These are phyloP conservation scores for Stephania japonica DNA, from an alignment of 164 flowering plant species.

Conservation along the genomic window DNA sequence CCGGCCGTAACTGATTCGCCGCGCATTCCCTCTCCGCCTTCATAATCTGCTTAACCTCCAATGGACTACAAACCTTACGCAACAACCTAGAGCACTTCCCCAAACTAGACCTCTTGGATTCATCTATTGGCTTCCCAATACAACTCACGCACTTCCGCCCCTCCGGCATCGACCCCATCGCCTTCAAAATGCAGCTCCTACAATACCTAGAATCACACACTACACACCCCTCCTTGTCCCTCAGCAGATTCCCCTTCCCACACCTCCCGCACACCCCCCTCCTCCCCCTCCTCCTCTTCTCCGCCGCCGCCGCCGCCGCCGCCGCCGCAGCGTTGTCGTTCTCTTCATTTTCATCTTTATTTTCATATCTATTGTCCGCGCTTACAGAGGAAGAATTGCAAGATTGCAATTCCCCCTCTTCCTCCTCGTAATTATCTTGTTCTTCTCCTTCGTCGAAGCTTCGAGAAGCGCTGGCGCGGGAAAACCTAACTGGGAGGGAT, in stretches of 20 bases:
- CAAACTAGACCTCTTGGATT: constrained; percentile 56
- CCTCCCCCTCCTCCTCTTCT: constrained; percentile 31
- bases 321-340: no score
- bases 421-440: constrained; percentile 33
- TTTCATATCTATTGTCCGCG: no score
- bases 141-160: constrained; percentile 99
- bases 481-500: no score
- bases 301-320: no score
- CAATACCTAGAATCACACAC: constrained; percentile 91
- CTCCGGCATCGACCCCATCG: constrained; percentile 99
- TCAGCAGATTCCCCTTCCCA: constrained; percentile 72
- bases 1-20: constrained; percentile 96
- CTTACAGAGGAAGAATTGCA: no score
- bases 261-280: constrained; percentile 67
- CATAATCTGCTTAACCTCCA: constrained; percentile 92
- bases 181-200: constrained; percentile 83
- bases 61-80: constrained; percentile 62
- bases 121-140: constrained; percentile 77
- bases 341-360: no score
- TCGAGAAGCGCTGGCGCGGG: no score
- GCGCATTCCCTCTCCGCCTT: constrained; percentile 93
- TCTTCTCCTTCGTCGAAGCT: no score
- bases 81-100: constrained; percentile 76
- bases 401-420: constrained; percentile 23
- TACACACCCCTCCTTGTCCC: constrained; percentile 72